phyloP scores from a whole-genome alignment of 2,329 filamentous ascomycete genomes.

The Aspergillus japonicus region DNA sequence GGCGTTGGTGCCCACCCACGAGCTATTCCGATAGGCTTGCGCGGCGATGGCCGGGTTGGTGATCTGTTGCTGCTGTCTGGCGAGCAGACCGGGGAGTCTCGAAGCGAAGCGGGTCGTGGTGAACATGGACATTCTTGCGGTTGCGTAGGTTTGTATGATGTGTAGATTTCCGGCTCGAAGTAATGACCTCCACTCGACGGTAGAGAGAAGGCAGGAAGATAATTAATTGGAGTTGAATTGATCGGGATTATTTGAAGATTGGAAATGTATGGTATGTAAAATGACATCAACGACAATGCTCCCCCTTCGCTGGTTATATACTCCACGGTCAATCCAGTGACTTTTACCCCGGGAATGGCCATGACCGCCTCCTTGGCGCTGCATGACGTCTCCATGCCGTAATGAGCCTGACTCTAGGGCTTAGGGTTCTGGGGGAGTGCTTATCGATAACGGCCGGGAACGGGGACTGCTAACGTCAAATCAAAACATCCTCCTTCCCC shows the following conservation, averaged over 20 bases:
- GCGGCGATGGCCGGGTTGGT: background rate
- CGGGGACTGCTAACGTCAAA: background rate
- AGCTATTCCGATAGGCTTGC: constrained; percentile 21
- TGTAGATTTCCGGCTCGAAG: too few relatives aligned
- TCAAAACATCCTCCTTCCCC: background rate
- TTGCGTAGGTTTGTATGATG: too few relatives aligned
- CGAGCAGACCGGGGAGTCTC: constrained; percentile 12
- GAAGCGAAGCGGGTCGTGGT: constrained; percentile 15
- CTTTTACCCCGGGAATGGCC: background rate
- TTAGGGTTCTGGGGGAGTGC: constrained; percentile 15
- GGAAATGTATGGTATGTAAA: background rate
- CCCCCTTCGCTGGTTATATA: background rate
- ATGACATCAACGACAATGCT: background rate
- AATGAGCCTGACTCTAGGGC: constrained; percentile 21
- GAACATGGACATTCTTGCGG: constrained; percentile 9
- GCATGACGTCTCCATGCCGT: constrained; percentile 35
- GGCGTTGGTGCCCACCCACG: constrained; percentile 35
- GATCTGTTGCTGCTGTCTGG: constrained; percentile 15
- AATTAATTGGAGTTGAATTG: too few relatives aligned
- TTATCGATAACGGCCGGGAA: constrained; percentile 31
- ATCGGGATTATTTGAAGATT: background rate
- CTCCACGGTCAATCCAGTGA: background rate
- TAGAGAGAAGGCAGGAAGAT: too few relatives aligned
- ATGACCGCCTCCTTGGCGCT: background rate
- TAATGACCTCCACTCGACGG: too few relatives aligned